A percentile compares a stretch with the other conserved stretches of the same genome.
Conservation (phyloP, 768 basidiomycete species). For the Daedaleopsis sinensis region DNA sequence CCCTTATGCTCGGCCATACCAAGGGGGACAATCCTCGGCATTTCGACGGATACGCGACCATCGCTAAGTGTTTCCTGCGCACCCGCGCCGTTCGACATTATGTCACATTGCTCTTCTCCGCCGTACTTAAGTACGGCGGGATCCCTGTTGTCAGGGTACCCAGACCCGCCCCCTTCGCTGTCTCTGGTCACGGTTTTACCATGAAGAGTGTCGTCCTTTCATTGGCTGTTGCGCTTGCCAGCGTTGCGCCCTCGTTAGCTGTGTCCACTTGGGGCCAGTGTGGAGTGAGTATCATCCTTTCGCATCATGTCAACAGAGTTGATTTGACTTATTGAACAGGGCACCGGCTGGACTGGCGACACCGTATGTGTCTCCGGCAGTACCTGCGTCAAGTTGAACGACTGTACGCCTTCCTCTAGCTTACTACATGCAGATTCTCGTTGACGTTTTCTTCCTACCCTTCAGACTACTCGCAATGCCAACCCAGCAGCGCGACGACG, state of each 20-base stretch:
- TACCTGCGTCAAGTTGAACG: slow-evolving; percentile 44
- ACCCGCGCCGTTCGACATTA: background rate
- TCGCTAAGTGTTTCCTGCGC: background rate
- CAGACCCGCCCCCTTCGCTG: background rate
- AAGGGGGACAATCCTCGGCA: slow-evolving; percentile 15
- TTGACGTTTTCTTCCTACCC: background rate
- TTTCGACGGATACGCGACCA: slow-evolving; percentile 6
- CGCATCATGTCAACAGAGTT: background rate
- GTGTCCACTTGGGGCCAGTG: slow-evolving; percentile 56
- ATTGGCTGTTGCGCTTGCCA: slow-evolving; percentile 25
- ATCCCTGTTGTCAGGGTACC: background rate
- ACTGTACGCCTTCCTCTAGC: slow-evolving; percentile 40
- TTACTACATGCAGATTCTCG: background rate
- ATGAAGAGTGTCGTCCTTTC: slow-evolving; percentile 31
- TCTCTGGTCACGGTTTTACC: background rate
- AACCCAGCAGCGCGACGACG: slow-evolving; percentile 36
- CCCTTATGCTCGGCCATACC: background rate
- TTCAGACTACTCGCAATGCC: slow-evolving; percentile 53
- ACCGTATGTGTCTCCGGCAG: slow-evolving; percentile 49
- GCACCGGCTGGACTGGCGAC: slow-evolving; percentile 45
- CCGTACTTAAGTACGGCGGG: background rate
- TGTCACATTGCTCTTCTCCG: background rate
- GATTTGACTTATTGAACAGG: slow-evolving; percentile 19
- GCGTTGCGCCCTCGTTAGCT: slow-evolving; percentile 26
- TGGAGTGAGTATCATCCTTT: slow-evolving; percentile 31